A percentile compares a stretch with the other conserved stretches of the same genome.
These are phyloP conservation scores for Alternaria atra DNA, from an alignment of 2,329 filamentous ascomycete species.

Conservation along the genomic window DNA sequence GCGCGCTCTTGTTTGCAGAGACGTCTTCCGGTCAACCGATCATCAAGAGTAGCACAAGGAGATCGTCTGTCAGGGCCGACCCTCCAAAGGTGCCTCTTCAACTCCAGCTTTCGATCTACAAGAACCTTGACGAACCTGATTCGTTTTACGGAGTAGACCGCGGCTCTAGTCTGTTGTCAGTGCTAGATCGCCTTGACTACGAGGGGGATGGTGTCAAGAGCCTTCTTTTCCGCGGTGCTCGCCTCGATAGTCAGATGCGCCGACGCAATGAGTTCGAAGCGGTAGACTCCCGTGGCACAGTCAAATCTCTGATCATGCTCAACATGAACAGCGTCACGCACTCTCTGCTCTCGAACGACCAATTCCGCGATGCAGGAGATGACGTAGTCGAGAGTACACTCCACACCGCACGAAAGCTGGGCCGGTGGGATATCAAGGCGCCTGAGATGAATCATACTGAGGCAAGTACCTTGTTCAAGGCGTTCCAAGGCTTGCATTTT, in stretches of 20 bases:
- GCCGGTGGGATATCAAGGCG: slow-evolving; percentile 89
- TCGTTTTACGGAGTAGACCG: slow-evolving; percentile 92
- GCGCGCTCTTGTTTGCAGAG: slow-evolving; percentile 84
- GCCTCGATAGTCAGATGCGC: slow-evolving; percentile 85
- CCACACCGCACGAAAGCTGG: slow-evolving; percentile 79
- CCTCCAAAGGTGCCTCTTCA: slow-evolving; percentile 65
- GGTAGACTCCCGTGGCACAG: slow-evolving; percentile 72
- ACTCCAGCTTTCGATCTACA: slow-evolving; percentile 82
- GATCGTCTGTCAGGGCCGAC: slow-evolving; percentile 64
- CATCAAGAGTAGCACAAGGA: slow-evolving; percentile 64
- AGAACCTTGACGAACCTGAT: slow-evolving; percentile 94
- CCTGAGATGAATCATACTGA: slow-evolving; percentile 70
- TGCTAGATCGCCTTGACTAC: slow-evolving; percentile 85
- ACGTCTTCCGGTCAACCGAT: slow-evolving; percentile 66
- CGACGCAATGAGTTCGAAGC: slow-evolving; percentile 64
- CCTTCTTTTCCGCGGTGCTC: slow-evolving; percentile 87
- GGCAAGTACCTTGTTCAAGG: slow-evolving; percentile 77
- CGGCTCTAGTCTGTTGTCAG: slow-evolving; percentile 76
- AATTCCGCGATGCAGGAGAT: slow-evolving; percentile 65
- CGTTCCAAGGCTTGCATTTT: slow-evolving; percentile 80
- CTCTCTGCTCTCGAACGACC: slow-evolving; percentile 75
- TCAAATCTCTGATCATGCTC: slow-evolving; percentile 79
- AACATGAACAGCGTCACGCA: slow-evolving; percentile 88
- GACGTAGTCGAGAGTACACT: slow-evolving; percentile 76
- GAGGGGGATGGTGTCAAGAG: slow-evolving; percentile 88